Evolutionary conservation across 2,329 filamentous ascomycete genomes (phyloP).

Genomic region (Volutella citrinella): DNA sequence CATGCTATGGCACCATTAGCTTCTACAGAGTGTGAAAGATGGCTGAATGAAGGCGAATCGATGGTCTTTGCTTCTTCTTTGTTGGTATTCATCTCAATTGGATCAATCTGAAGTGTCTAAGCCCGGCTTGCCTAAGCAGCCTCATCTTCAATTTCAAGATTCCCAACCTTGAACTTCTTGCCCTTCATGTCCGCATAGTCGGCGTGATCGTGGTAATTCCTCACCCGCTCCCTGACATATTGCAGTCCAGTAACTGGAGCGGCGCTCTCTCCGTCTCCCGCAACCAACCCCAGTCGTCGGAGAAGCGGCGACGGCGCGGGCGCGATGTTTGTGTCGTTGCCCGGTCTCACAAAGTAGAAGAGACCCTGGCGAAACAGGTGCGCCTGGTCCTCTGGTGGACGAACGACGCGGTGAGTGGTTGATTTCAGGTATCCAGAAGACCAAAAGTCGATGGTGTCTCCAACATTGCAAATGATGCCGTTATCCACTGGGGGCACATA

Average conservation of each 20-base stretch:
- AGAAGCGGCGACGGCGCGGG: slow-evolving; percentile 4
- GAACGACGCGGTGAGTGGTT: slow-evolving; percentile 42
- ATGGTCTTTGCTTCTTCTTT: too few species aligned
- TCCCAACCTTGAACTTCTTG: slow-evolving; percentile 2
- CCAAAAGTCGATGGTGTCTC: slow-evolving; percentile 47
- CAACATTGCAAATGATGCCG: slow-evolving; percentile 52
- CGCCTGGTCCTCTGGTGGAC: slow-evolving; percentile 41
- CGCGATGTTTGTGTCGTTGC: slow-evolving; percentile 20
- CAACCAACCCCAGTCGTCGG: slow-evolving; percentile 1
- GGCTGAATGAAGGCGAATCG: too few species aligned
- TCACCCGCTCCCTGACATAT: slow-evolving; percentile 3
- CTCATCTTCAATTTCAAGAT: slow-evolving; percentile 4
- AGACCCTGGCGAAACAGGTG: slow-evolving; percentile 46
- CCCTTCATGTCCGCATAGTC: slow-evolving; percentile 3
- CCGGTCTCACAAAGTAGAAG: slow-evolving; percentile 38
- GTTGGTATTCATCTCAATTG: too few species aligned
- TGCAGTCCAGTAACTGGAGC: slow-evolving; percentile 1
- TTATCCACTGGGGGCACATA: slow-evolving; percentile 46
- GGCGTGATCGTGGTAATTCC: slow-evolving; percentile 1
- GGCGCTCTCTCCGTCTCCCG: too few species aligned
- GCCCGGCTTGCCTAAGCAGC: too few species aligned
- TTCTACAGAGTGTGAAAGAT: too few species aligned
- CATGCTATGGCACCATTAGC: too few species aligned
- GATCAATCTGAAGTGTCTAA: too few species aligned
- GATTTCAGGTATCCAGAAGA: slow-evolving; percentile 44